phyloP scores from a whole-genome alignment of 2,329 filamentous ascomycete species.

The Paecilomyces fulvus region DNA sequence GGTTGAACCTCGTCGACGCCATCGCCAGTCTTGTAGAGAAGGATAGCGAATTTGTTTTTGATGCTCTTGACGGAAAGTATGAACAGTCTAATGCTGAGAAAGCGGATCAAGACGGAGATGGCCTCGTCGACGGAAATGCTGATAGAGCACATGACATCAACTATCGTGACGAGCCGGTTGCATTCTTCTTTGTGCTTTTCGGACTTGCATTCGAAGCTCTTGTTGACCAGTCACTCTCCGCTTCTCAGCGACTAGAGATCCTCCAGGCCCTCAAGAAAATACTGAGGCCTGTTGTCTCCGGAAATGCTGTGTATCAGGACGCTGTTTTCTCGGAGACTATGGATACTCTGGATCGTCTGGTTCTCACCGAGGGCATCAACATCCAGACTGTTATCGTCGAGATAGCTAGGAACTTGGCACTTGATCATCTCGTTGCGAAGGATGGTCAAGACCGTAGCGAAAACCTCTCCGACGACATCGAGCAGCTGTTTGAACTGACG shows the following conservation, averaged over 20 bases:
- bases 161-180: constrained; percentile 93
- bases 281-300: constrained; percentile 83
- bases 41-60: constrained; percentile 95
- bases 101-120: constrained; percentile 10
- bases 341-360: constrained; percentile 86
- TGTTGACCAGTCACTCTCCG: constrained; percentile 66
- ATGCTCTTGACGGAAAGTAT: constrained; percentile 80
- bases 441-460: constrained; percentile 58
- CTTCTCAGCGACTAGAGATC: constrained; percentile 77
- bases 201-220: constrained; percentile 94
- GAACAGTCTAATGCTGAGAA: constrained; percentile 27
- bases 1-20: constrained; percentile 92
- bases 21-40: constrained; percentile 96
- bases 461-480: constrained; percentile 89
- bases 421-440: constrained; percentile 83
- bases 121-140: constrained; percentile 9
- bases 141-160: constrained; percentile 71
- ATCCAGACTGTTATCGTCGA: constrained; percentile 91
- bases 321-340: constrained; percentile 96
- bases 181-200: constrained; percentile 98
- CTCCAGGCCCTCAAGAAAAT: constrained; percentile 91
- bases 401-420: constrained; percentile 80
- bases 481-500: constrained; percentile 94
- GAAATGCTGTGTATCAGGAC: constrained; percentile 92
- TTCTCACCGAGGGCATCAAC: constrained; percentile 79